A percentile compares a stretch with the other conserved stretches of the same genome.
phyloP scores from a whole-genome alignment of 2,329 filamentous ascomycete genomes.

The Xylariaceae sp. region DNA sequence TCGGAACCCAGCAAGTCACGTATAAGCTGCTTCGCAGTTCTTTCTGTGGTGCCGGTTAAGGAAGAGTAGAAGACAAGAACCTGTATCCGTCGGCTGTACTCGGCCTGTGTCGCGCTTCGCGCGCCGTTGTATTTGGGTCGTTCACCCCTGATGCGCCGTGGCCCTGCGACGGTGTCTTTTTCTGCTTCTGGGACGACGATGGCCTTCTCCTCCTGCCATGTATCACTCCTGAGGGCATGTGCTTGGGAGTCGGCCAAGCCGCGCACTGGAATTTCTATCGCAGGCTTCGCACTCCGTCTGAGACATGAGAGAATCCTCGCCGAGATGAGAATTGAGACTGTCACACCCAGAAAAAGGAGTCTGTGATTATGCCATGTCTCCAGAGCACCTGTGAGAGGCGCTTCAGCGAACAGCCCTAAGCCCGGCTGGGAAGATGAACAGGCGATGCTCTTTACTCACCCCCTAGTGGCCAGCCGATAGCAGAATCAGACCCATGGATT shows the following conservation, averaged over 20 bases:
- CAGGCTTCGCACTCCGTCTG: neutral
- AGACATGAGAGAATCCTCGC: conserved; percentile 15
- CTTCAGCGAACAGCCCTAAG: conserved; percentile 1
- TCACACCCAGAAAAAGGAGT: conserved; percentile 32
- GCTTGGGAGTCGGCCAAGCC: neutral
- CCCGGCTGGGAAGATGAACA: neutral
- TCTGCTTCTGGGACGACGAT: too few relatives aligned
- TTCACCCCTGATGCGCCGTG: conserved; percentile 42
- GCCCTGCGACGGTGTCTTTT: conserved; percentile 32
- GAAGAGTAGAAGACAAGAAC: conserved; percentile 84
- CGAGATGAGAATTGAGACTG: conserved; percentile 28
- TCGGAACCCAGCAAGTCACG: conserved; percentile 42
- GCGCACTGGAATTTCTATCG: neutral
- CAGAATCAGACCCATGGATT: neutral
- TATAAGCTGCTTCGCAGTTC: conserved; percentile 58
- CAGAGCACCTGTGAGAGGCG: conserved; percentile 25
- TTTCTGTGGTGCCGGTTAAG: conserved; percentile 75
- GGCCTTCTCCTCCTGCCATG: conserved; percentile 11
- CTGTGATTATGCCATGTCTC: conserved; percentile 40
- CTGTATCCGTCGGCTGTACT: conserved; percentile 48
- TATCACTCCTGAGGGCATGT: neutral
- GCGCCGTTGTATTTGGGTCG: conserved; percentile 27
- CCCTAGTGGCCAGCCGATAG: neutral
- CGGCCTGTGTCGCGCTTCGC: conserved; percentile 19
- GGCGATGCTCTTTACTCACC: too few relatives aligned